Percentiles rank a stretch among this genome's conserved stretches.
Evolutionary conservation across 2,329 filamentous ascomycete genomes (phyloP).

Genomic region (Alternaria solani): DNA sequence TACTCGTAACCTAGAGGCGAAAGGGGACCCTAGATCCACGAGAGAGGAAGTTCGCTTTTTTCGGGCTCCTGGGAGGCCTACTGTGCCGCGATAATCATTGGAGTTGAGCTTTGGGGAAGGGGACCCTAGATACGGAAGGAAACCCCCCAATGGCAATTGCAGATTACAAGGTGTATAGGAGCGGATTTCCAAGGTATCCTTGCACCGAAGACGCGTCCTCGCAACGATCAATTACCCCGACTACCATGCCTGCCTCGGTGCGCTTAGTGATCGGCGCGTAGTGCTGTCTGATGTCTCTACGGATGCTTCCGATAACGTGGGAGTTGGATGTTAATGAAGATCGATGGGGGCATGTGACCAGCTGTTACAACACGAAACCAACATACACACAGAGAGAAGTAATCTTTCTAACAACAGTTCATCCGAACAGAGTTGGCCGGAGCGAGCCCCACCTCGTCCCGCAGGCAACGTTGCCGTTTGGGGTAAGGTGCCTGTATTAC

Average conservation of each 20-base stretch:
- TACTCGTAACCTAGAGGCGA: too few species aligned
- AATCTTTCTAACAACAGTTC: neutral
- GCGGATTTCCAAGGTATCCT: too few species aligned
- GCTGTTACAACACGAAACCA: neutral
- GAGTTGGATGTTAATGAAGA: neutral
- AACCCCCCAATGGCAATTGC: too few species aligned
- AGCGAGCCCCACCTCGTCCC: neutral
- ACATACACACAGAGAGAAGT: neutral
- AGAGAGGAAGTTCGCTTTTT: too few species aligned
- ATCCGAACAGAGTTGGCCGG: neutral
- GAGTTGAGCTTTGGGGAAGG: too few species aligned
- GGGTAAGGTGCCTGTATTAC: constrained; percentile 1
- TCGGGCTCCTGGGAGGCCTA: too few species aligned
- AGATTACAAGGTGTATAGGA: too few species aligned
- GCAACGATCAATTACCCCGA: neutral
- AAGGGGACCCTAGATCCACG: too few species aligned
- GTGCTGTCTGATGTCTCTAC: neutral
- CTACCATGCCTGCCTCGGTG: neutral
- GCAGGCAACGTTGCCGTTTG: constrained; percentile 1
- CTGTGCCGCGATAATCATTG: too few species aligned
- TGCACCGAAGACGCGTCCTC: neutral
- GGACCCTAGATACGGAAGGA: too few species aligned
- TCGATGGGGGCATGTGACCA: neutral
- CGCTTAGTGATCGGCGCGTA: neutral
- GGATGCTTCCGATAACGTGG: neutral